Conservation (phyloP, 352 stramenopile species). For the Pythium pectinolyticum region DNA sequence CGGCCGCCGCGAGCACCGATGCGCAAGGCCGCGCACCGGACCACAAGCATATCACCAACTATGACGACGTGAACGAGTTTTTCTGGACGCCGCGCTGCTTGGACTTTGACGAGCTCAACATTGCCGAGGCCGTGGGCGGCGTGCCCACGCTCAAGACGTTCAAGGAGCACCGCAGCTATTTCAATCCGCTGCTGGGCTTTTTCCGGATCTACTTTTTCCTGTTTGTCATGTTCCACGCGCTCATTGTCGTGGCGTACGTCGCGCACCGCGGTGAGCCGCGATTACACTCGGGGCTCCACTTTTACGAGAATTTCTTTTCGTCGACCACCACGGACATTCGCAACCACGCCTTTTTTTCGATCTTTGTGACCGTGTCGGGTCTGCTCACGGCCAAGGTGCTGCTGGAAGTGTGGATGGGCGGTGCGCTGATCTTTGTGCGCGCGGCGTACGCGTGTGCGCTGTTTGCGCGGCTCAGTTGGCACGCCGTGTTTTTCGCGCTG, state of each 20-base stretch:
- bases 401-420: slow-evolving; percentile 83
- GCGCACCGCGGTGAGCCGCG: slow-evolving; percentile 66
- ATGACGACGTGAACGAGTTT: slow-evolving; percentile 91
- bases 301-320: slow-evolving; percentile 78
- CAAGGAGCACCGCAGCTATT: slow-evolving; percentile 80
- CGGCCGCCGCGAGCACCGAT: slow-evolving; percentile 30
- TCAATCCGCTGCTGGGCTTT: slow-evolving; percentile 80
- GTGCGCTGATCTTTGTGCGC: slow-evolving; percentile 65
- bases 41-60: slow-evolving; percentile 89
- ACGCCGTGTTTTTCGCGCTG: slow-evolving; percentile 76
- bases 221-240: slow-evolving; percentile 75
- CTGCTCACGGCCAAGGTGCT: slow-evolving; percentile 69
- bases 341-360: slow-evolving; percentile 73
- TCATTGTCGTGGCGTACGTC: slow-evolving; percentile 82
- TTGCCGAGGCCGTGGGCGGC: slow-evolving; percentile 68
- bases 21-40: slow-evolving; percentile 37
- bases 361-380: slow-evolving; percentile 67
- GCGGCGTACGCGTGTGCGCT: slow-evolving; percentile 59
- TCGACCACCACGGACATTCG: slow-evolving; percentile 63
- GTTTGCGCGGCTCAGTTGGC: slow-evolving; percentile 75
- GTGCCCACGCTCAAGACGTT: slow-evolving; percentile 80
- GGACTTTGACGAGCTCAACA: slow-evolving; percentile 80
- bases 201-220: slow-evolving; percentile 90
- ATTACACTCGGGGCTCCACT: slow-evolving; percentile 52
- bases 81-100: slow-evolving; percentile 82